phyloP scores from a whole-genome alignment of 2,329 filamentous ascomycete species.

The Pestalotiopsis sp. region DNA sequence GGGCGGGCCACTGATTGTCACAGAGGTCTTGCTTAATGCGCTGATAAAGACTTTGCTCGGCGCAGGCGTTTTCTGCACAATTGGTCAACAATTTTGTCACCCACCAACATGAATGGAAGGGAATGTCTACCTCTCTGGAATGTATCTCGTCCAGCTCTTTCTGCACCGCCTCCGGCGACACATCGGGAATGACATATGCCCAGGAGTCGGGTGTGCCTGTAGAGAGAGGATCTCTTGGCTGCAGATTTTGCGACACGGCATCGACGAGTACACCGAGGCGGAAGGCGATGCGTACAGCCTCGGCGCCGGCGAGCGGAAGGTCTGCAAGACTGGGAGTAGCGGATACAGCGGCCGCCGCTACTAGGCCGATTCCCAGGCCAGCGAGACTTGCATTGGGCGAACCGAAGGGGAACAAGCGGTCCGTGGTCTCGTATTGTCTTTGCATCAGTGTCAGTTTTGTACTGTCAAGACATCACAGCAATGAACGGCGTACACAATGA shows the following conservation, averaged over 20 bases:
- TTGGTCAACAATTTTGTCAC: background rate
- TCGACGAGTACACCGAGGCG: conserved; percentile 46
- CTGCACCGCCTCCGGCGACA: conserved; percentile 33
- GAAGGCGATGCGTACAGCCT: conserved; percentile 46
- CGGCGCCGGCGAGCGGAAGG: conserved; percentile 41
- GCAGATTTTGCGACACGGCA: conserved; percentile 43
- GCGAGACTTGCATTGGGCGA: conserved; percentile 32
- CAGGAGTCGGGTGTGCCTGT: conserved; percentile 33
- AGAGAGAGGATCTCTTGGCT: conserved; percentile 29
- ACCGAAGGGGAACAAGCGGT: conserved; percentile 21
- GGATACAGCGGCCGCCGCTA: conserved; percentile 44
- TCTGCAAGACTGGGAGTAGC: conserved; percentile 40
- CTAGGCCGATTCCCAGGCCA: conserved; percentile 47
- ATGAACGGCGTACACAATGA: conserved; percentile 47
- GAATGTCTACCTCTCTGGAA: background rate
- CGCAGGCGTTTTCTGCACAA: conserved; percentile 24
- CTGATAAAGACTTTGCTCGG: conserved; percentile 44
- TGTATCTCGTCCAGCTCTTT: conserved; percentile 39
- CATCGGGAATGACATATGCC: conserved; percentile 43
- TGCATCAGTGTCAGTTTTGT: background rate
- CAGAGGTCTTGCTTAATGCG: conserved; percentile 31
- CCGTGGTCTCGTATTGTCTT: conserved; percentile 14
- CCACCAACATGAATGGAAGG: background rate
- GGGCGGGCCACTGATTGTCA: conserved; percentile 42
- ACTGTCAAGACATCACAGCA: background rate